Percentiles rank a stretch among this genome's conserved stretches.
Conservation (phyloP, 371 early-diverging fungal species). For the Coemansia sp. region DNA sequence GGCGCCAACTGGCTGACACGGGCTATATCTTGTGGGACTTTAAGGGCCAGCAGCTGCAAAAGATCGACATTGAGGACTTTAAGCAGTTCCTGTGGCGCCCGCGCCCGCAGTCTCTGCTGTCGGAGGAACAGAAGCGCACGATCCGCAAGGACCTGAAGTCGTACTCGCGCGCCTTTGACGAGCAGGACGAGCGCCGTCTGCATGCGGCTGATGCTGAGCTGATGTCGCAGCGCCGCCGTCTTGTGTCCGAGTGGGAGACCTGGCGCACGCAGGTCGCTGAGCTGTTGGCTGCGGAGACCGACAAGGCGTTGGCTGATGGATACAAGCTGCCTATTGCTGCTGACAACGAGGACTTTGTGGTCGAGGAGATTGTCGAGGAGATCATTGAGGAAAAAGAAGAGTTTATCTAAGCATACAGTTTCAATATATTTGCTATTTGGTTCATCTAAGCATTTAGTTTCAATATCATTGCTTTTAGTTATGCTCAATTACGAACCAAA, state of each 20-base stretch:
- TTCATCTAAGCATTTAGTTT: neutral
- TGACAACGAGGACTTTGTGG: slow-evolving; percentile 63
- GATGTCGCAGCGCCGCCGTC: slow-evolving; percentile 71
- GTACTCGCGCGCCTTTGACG: slow-evolving; percentile 86
- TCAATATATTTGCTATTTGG: too few relatives aligned
- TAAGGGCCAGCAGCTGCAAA: slow-evolving; percentile 76
- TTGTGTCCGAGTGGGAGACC: slow-evolving; percentile 73
- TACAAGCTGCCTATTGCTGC: slow-evolving; percentile 54
- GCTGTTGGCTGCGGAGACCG: slow-evolving; percentile 60
- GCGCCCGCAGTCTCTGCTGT: slow-evolving; percentile 81
- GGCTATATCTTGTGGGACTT: slow-evolving; percentile 93
- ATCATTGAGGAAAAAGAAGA: slow-evolving; percentile 68
- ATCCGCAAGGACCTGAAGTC: slow-evolving; percentile 89
- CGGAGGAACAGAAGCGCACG: slow-evolving; percentile 76
- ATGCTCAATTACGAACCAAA: neutral
- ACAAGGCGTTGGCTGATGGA: slow-evolving; percentile 54
- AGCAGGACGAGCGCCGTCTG: slow-evolving; percentile 69
- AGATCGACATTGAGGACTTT: slow-evolving; percentile 76
- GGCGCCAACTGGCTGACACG: slow-evolving; percentile 81
- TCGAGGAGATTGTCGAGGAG: slow-evolving; percentile 84
- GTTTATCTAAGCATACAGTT: slow-evolving; percentile 52
- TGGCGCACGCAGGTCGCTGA: slow-evolving; percentile 72
- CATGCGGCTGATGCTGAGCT: slow-evolving; percentile 70
- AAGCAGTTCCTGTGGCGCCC: slow-evolving; percentile 96
- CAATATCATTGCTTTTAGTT: too few relatives aligned